Percentiles rank a stretch among this genome's conserved stretches.
Conservation (phyloP, 2,329 filamentous ascomycete genomes). For the Neurospora sp. region DNA sequence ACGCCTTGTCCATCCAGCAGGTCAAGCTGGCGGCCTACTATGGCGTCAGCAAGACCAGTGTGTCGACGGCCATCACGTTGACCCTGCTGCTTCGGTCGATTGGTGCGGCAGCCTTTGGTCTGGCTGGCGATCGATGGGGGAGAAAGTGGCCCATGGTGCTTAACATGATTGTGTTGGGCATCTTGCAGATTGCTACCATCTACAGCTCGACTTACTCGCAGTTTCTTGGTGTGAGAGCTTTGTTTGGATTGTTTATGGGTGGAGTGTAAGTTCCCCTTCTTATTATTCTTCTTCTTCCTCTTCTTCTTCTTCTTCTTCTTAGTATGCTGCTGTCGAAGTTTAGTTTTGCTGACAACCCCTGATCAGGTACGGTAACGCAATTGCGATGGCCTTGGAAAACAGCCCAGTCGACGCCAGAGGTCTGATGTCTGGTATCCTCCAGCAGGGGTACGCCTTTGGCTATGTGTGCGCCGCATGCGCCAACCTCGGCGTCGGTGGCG, state of each 20-base stretch:
- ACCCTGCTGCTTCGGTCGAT: slow-evolving; percentile 65
- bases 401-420: slow-evolving; percentile 55
- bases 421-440: slow-evolving; percentile 71
- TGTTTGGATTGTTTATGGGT: slow-evolving; percentile 74
- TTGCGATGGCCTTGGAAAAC: slow-evolving; percentile 63
- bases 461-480: slow-evolving; percentile 70
- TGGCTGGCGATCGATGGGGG: slow-evolving; percentile 69
- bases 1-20: slow-evolving; percentile 70
- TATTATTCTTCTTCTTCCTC: too few species aligned
- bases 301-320: too few species aligned
- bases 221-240: slow-evolving; percentile 62
- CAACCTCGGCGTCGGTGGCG: slow-evolving; percentile 62
- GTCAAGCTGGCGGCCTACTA: slow-evolving; percentile 52
- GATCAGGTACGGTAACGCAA: slow-evolving; percentile 57
- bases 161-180: slow-evolving; percentile 57
- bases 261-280: slow-evolving; percentile 39
- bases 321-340: background rate
- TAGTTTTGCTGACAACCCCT: background rate
- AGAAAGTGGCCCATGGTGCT: slow-evolving; percentile 76
- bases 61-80: slow-evolving; percentile 66
- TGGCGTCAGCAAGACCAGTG: slow-evolving; percentile 46
- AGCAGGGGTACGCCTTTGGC: slow-evolving; percentile 72
- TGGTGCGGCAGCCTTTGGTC: slow-evolving; percentile 65
- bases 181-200: slow-evolving; percentile 64
- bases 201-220: slow-evolving; percentile 62